Percentiles rank a stretch among this genome's conserved stretches.
phyloP scores from a whole-genome alignment of 495 filamentous ascomycete genomes.

The Tuber brumale region DNA sequence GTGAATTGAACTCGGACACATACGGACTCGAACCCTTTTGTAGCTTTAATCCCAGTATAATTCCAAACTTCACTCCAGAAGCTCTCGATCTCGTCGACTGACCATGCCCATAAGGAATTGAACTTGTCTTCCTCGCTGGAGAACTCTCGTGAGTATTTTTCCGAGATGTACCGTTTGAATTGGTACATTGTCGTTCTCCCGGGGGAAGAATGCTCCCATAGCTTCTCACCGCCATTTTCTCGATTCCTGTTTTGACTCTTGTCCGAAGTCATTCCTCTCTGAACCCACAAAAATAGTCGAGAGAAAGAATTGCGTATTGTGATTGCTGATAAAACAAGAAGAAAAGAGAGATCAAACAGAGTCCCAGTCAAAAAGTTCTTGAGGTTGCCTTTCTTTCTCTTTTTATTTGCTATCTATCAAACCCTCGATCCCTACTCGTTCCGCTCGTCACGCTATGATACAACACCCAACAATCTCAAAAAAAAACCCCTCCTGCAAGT shows the following conservation, averaged over 20 bases:
- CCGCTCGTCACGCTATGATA: background rate
- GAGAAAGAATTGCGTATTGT: background rate
- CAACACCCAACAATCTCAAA: background rate
- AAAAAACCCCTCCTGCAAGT: background rate
- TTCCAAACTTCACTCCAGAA: slow-evolving; percentile 88
- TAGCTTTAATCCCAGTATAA: slow-evolving; percentile 65
- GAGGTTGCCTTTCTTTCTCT: background rate
- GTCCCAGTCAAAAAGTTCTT: background rate
- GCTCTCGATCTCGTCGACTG: slow-evolving; percentile 61
- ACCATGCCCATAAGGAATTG: slow-evolving; percentile 72
- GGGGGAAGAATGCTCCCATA: slow-evolving; percentile 69
- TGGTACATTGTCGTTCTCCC: slow-evolving; percentile 60
- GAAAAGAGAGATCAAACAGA: background rate
- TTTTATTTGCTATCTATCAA: background rate
- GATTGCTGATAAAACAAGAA: background rate
- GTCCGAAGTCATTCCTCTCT: background rate
- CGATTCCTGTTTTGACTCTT: background rate
- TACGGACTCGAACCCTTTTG: slow-evolving; percentile 41
- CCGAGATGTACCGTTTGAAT: slow-evolving; percentile 62
- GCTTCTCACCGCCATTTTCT: slow-evolving; percentile 39
- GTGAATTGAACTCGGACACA: background rate
- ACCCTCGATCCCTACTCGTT: background rate
- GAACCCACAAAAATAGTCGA: background rate
- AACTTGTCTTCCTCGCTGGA: slow-evolving; percentile 49
- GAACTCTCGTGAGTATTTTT: slow-evolving; percentile 58